Conservation (phyloP, 2,329 filamentous ascomycete species). For the Cladosporium sp. region DNA sequence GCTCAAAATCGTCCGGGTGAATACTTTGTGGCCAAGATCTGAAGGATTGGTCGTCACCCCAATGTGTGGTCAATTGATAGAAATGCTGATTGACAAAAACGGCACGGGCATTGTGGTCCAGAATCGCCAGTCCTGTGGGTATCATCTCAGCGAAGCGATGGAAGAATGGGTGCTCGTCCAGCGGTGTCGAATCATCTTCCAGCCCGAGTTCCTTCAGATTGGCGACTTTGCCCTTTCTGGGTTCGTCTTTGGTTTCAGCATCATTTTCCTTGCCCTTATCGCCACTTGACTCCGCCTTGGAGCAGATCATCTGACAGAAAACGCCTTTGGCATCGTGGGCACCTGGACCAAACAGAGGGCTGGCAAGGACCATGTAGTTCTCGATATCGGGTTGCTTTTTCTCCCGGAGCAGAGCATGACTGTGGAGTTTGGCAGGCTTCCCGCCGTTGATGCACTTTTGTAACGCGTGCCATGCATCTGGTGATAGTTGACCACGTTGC, state of each 20-base stretch:
- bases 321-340: slow-evolving; percentile 21
- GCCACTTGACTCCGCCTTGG: not conserved
- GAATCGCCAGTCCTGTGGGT: slow-evolving; percentile 48
- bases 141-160: slow-evolving; percentile 48
- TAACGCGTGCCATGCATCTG: slow-evolving; percentile 39
- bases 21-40: slow-evolving; percentile 50
- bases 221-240: not conserved
- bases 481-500: slow-evolving; percentile 35
- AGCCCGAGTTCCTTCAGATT: slow-evolving; percentile 2
- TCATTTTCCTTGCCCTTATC: not conserved
- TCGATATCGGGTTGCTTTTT: slow-evolving; percentile 5
- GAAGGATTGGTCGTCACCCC: slow-evolving; percentile 41
- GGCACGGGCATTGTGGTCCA: slow-evolving; percentile 46
- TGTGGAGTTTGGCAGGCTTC: slow-evolving; percentile 24
- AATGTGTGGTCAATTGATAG: slow-evolving; percentile 47
- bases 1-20: slow-evolving; percentile 45
- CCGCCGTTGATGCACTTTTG: slow-evolving; percentile 34
- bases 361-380: slow-evolving; percentile 26
- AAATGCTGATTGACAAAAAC: slow-evolving; percentile 51
- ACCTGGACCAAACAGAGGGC: slow-evolving; percentile 25
- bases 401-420: slow-evolving; percentile 23
- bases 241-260: not conserved
- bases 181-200: slow-evolving; percentile 18
- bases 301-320: slow-evolving; percentile 26
- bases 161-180: slow-evolving; percentile 45